Percentiles rank a stretch among this genome's conserved stretches.
phyloP scores from a whole-genome alignment of 345 rosid genomes.

The Gossypioides kirkii region DNA sequence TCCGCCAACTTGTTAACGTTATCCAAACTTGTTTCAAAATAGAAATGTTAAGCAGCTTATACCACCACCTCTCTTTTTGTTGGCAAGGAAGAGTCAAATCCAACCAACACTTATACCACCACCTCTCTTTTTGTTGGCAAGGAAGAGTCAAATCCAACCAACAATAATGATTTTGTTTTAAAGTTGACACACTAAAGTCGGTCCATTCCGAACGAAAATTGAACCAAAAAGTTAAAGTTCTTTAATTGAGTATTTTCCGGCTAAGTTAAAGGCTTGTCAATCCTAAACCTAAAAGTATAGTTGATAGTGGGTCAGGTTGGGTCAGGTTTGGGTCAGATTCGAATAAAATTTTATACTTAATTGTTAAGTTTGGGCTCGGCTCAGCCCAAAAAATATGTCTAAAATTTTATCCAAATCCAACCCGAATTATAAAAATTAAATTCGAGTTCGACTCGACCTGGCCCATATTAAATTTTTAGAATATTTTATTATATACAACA shows the following conservation, averaged over 20 bases:
- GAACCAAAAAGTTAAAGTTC: neutral
- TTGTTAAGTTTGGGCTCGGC: too few relatives aligned
- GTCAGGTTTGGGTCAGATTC: too few relatives aligned
- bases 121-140: neutral
- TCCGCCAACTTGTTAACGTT: too few relatives aligned
- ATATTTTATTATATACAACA: too few relatives aligned
- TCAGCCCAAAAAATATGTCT: too few relatives aligned
- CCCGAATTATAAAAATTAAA: too few relatives aligned
- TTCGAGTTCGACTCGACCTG: too few relatives aligned
- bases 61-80: neutral
- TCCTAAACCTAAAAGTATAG: too few relatives aligned
- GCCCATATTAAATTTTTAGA: too few relatives aligned
- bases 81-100: neutral
- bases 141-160: neutral
- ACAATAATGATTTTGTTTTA: constrained; percentile 5
- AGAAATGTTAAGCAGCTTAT: neutral
- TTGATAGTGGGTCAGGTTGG: too few relatives aligned
- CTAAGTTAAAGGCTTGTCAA: neutral
- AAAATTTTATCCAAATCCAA: too few relatives aligned
- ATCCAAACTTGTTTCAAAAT: neutral
- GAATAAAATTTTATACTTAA: too few relatives aligned
- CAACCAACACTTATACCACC: neutral
- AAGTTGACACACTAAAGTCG: neutral
- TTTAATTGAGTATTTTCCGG: neutral
- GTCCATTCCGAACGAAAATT: neutral